Evolutionary conservation across 495 filamentous ascomycete species (phyloP).

Genomic region (Hypoxylon rickii): DNA sequence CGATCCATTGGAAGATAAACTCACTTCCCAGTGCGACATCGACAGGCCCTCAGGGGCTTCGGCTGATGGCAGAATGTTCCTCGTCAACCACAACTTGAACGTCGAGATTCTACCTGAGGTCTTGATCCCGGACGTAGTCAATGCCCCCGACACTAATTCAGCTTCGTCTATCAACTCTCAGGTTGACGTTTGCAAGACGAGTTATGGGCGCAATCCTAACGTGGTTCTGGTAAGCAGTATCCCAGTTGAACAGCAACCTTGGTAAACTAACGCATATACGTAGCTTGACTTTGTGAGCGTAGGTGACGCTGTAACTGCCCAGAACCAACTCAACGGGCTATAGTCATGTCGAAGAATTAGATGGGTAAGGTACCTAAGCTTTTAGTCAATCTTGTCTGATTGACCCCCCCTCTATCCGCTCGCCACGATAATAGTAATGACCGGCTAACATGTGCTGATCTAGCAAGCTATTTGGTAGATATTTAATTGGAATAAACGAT

Average conservation of each 20-base stretch:
- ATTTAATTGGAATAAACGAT: background rate
- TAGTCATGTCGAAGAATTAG: slow-evolving; percentile 1
- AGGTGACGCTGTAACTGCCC: slow-evolving; percentile 30
- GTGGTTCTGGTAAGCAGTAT: slow-evolving; percentile 67
- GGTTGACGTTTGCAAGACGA: slow-evolving; percentile 63
- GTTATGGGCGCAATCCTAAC: slow-evolving; percentile 71
- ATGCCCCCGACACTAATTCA: slow-evolving; percentile 69
- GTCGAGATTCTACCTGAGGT: slow-evolving; percentile 61
- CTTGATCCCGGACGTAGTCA: slow-evolving; percentile 55
- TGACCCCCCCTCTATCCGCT: no score
- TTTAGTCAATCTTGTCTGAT: no score
- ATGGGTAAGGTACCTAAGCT: no score
- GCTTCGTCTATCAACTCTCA: slow-evolving; percentile 67
- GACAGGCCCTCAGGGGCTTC: slow-evolving; percentile 61
- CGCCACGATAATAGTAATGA: no score
- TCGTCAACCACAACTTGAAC: slow-evolving; percentile 87
- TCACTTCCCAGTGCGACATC: slow-evolving; percentile 59
- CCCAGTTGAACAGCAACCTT: background rate
- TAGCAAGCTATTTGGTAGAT: background rate
- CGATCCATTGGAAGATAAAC: slow-evolving; percentile 59
- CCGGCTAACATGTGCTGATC: no score
- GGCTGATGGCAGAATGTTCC: slow-evolving; percentile 66
- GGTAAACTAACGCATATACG: slow-evolving; percentile 7
- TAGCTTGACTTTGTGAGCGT: slow-evolving; percentile 37
- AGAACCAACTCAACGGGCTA: slow-evolving; percentile 36